These are phyloP conservation scores for Dactylellina parvicollis DNA, from an alignment of 2,329 filamentous ascomycete genomes.

Conservation along the genomic window DNA sequence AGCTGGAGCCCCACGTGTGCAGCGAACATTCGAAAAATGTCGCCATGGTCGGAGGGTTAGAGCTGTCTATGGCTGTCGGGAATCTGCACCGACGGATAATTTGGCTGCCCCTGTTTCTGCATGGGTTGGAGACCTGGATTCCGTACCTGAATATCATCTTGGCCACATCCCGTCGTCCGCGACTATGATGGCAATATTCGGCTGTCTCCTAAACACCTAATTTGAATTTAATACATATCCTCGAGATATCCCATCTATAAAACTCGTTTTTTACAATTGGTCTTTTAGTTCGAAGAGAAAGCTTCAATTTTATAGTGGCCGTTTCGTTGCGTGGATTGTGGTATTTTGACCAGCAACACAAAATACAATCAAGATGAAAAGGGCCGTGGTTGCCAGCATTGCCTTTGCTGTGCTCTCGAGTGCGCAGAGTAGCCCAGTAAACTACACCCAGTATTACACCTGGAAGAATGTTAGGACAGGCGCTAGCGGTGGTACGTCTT, in stretches of 20 bases:
- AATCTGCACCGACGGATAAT: slow-evolving; percentile 52
- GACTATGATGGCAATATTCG: too few relatives aligned
- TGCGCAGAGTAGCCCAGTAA: slow-evolving; percentile 33
- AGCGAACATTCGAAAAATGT: not conserved
- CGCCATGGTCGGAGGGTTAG: slow-evolving; percentile 21
- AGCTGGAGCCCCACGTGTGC: slow-evolving; percentile 14
- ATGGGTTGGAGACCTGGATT: slow-evolving; percentile 14
- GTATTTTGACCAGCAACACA: slow-evolving; percentile 39
- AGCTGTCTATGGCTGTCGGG: slow-evolving; percentile 35
- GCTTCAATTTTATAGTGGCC: not conserved
- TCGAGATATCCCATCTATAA: not conserved
- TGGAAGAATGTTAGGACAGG: slow-evolving; percentile 68
- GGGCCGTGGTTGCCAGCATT: slow-evolving; percentile 9
- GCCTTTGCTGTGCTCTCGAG: slow-evolving; percentile 34
- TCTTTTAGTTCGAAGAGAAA: too few relatives aligned
- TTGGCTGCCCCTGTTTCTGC: slow-evolving; percentile 20
- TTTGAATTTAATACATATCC: not conserved
- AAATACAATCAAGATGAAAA: slow-evolving; percentile 21
- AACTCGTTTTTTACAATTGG: not conserved
- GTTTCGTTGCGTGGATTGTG: slow-evolving; percentile 3
- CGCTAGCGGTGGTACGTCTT: slow-evolving; percentile 64
- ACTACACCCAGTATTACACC: slow-evolving; percentile 58
- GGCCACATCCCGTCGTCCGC: slow-evolving; percentile 3
- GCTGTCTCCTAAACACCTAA: too few relatives aligned
- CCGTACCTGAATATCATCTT: slow-evolving; percentile 52